Base-by-base conservation (phyloP, 768 basidiomycete genomes). In the Lentinula aciculospora region DNA sequence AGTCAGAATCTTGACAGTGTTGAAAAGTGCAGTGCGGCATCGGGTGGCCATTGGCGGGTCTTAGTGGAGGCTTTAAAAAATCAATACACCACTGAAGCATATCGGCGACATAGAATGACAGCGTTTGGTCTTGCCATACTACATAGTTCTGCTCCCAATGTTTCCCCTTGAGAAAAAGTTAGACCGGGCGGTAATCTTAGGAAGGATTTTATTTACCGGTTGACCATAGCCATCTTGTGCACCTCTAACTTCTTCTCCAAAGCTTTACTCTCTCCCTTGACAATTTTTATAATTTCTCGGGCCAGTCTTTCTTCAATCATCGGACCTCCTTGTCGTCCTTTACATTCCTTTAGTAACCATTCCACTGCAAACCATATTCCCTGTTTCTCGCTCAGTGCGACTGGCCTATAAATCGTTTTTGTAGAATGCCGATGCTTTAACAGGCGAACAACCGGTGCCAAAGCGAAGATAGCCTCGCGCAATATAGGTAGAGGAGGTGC, bases 401-500 rank as follows among this genome's bases (percentile, higher is more conserved):
- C 72, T 0, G 94, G 94, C 39, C 78, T 81, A 44, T 77, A 70
- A 10, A 85, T 68, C n/a, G 73, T 77, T 71, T 94, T 94, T 17
- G 84, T 81, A 2, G 83, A 82, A 47, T 76, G 76, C 54, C 82
- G 82, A 62, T 83, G 79, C 28, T 79, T 81, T 59, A 83, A 66
- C 4, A 75, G 75, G 25, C 84, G 78, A 27, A 95, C 83, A 1
- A 85, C 82, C 1, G 95, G 95, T 3, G 90, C 79, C 1, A 83
- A 85, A 2, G 78, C 66, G 23, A 80, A 65, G 51, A 97, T 72
- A 0, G 94, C 94, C 65, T 85, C 70, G 37, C 85, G 84, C 3
- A 97, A 73, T 61, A 96, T 81, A 17, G 90, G 90, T 32, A 93
- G 74, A 0, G 94, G 89, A n/a, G 86, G 83, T 6, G 84, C 81